These are phyloP conservation scores for Aspergillus terreus DNA, from an alignment of 2,329 filamentous ascomycete species.

Conservation along the genomic window DNA sequence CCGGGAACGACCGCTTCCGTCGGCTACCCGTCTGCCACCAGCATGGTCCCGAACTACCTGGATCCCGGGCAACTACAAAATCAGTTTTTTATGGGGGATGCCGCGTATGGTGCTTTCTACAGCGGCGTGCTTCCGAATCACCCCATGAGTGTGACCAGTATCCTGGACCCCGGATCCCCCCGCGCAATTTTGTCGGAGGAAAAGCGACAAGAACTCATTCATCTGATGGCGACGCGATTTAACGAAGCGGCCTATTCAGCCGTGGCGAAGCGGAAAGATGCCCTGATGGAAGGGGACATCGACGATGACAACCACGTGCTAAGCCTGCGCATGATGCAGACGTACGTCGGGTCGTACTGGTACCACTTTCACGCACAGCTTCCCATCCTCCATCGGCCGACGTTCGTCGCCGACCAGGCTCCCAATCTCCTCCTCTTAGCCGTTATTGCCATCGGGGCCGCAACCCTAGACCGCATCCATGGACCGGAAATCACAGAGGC, in stretches of 20 bases:
- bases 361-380: conserved; percentile 89
- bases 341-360: conserved; percentile 92
- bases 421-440: conserved; percentile 79
- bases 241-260: conserved; percentile 74
- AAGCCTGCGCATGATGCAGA: conserved; percentile 92
- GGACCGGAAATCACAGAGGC: conserved; percentile 68
- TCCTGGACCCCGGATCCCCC: conserved; percentile 74
- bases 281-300: conserved; percentile 73
- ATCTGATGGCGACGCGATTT: conserved; percentile 77
- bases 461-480: conserved; percentile 80
- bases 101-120: conserved; percentile 47
- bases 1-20: conserved; percentile 50
- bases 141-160: conserved; percentile 84
- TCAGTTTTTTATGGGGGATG: conserved; percentile 50
- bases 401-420: conserved; percentile 82
- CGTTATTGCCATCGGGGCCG: conserved; percentile 89
- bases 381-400: conserved; percentile 90
- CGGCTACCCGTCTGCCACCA: conserved; percentile 40
- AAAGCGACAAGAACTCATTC: conserved; percentile 77
- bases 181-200: conserved; percentile 81
- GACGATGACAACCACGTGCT: conserved; percentile 60
- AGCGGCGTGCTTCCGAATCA: conserved; percentile 58
- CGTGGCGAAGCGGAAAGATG: conserved; percentile 69
- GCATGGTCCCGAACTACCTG: conserved; percentile 39
- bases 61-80: conserved; percentile 46